A percentile compares a stretch with the other conserved stretches of the same genome.
Evolutionary conservation across 192 early-diverging fungal species (phyloP).

Genomic region (Umbelopsis ramanniana): DNA sequence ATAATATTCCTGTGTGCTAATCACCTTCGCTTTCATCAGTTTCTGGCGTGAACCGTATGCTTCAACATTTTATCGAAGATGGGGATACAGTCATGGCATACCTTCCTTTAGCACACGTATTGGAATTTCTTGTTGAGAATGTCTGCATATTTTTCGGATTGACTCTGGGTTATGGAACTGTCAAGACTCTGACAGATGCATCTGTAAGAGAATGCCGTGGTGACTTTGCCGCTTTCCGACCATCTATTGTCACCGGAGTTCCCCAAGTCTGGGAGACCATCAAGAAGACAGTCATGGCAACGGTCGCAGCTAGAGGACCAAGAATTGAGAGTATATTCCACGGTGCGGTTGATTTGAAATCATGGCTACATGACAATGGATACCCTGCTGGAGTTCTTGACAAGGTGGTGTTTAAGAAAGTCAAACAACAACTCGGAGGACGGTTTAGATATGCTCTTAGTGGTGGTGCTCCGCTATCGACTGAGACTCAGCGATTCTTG

Average conservation of each 20-base stretch:
- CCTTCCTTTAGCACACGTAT: slow-evolving; percentile 71
- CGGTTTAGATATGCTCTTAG: slow-evolving; percentile 62
- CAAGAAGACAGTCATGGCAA: slow-evolving; percentile 67
- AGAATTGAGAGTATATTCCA: slow-evolving; percentile 59
- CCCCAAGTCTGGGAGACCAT: slow-evolving; percentile 82
- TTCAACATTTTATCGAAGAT: slow-evolving; percentile 43
- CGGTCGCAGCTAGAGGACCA: slow-evolving; percentile 51
- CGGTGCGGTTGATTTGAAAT: slow-evolving; percentile 60
- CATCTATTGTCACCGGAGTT: slow-evolving; percentile 77
- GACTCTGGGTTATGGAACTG: slow-evolving; percentile 66
- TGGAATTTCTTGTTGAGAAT: slow-evolving; percentile 67
- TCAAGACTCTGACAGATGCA: slow-evolving; percentile 69
- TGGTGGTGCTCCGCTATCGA: slow-evolving; percentile 75
- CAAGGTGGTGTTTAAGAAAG: slow-evolving; percentile 62
- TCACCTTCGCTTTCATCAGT: slow-evolving; percentile 39
- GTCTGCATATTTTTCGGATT: slow-evolving; percentile 51
- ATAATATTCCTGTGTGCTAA: neutral
- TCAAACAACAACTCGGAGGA: slow-evolving; percentile 71
- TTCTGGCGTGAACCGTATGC: slow-evolving; percentile 59
- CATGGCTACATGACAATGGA: slow-evolving; percentile 43
- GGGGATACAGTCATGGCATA: slow-evolving; percentile 54
- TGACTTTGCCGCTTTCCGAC: slow-evolving; percentile 69
- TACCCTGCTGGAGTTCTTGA: slow-evolving; percentile 59
- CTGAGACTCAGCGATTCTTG: slow-evolving; percentile 74
- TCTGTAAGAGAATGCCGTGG: slow-evolving; percentile 58